A percentile compares a stretch with the other conserved stretches of the same genome.
Evolutionary conservation across 2,329 filamentous ascomycete genomes (phyloP).

Genomic region (Colletotrichum coccodes): DNA sequence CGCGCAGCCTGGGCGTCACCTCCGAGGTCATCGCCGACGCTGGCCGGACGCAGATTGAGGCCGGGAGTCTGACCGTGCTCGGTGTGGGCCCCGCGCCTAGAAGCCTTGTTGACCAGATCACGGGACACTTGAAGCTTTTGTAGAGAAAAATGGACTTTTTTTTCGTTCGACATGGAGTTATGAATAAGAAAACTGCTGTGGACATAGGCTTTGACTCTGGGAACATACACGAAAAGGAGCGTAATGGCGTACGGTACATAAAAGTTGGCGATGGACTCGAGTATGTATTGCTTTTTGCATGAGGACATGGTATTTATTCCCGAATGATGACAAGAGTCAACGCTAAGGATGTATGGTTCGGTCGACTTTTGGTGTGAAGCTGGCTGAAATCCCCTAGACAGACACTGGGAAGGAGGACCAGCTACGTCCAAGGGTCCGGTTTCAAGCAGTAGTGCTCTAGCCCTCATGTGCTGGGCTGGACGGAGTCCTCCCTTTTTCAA

Average conservation of each 20-base stretch:
- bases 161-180: neutral
- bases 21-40: slow-evolving; percentile 94
- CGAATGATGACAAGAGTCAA: neutral
- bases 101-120: slow-evolving; percentile 87
- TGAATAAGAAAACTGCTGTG: neutral
- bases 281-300: slow-evolving; percentile 15
- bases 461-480: no score
- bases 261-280: slow-evolving; percentile 24
- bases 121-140: slow-evolving; percentile 84
- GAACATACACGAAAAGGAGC: slow-evolving; percentile 22
- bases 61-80: slow-evolving; percentile 90
- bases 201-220: slow-evolving; percentile 14
- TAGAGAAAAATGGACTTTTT: slow-evolving; percentile 50
- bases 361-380: neutral
- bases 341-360: neutral
- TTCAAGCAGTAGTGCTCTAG: no score
- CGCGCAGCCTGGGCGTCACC: slow-evolving; percentile 84
- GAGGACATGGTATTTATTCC: neutral
- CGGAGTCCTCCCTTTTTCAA: no score
- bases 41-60: slow-evolving; percentile 96
- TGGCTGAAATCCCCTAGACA: neutral
- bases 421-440: no score
- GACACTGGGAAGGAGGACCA: no score
- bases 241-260: slow-evolving; percentile 28
- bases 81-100: slow-evolving; percentile 86